Evolutionary conservation across 1,284 basidiomycete species (phyloP).

Genomic region (Sutorius eximius): DNA sequence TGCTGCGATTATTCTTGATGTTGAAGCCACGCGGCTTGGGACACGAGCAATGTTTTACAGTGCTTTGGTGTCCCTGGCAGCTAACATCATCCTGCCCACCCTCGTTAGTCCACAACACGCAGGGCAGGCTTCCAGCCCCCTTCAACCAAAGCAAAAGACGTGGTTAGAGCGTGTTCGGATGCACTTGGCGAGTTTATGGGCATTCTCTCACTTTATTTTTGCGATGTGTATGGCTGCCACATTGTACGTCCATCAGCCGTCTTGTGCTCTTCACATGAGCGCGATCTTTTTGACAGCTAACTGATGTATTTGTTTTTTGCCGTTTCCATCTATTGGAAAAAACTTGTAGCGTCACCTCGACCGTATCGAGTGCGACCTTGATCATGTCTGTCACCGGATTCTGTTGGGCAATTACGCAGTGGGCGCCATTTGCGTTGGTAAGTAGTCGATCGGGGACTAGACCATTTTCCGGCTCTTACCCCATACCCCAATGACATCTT

Average conservation of each 20-base stretch:
- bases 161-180: constrained; percentile 44
- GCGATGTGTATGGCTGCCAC: constrained; percentile 71
- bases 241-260: constrained; percentile 51
- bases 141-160: constrained; percentile 24
- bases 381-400: constrained; percentile 71
- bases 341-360: constrained; percentile 55
- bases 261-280: constrained; percentile 11
- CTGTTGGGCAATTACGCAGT: constrained; percentile 77
- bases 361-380: constrained; percentile 61
- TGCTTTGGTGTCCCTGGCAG: constrained; percentile 66
- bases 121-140: constrained; percentile 17
- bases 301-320: constrained; percentile 7
- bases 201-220: constrained; percentile 69
- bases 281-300: constrained; percentile 14
- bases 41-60: constrained; percentile 82
- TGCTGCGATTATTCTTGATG: constrained; percentile 47
- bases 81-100: constrained; percentile 73
- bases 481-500: constrained; percentile 24
- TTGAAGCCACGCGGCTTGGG: constrained; percentile 78
- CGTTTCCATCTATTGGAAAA: constrained; percentile 4
- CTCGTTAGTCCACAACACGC: constrained; percentile 49
- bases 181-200: constrained; percentile 72
- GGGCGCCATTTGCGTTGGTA: constrained; percentile 79
- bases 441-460: constrained; percentile 26
- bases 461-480: constrained; percentile 21